Percentiles rank a stretch among this genome's conserved stretches.
Conservation (phyloP, 768 basidiomycete genomes). For the Hysterangium stoloniferum region DNA sequence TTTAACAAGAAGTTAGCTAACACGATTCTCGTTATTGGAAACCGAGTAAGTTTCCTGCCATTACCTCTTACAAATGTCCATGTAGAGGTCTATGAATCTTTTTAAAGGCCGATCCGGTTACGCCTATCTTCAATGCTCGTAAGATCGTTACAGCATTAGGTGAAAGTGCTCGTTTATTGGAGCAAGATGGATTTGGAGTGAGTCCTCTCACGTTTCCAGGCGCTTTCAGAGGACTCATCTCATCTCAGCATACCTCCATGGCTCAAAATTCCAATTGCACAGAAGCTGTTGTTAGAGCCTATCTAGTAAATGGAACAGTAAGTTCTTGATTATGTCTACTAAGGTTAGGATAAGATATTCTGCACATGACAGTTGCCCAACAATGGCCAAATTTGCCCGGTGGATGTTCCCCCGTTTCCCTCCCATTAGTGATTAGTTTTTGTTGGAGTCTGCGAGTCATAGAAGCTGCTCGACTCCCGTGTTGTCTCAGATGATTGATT, state of each 20-base stretch:
- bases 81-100: background rate
- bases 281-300: background rate
- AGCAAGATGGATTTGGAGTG: conserved; percentile 24
- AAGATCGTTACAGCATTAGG: conserved; percentile 17
- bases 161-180: conserved; percentile 20
- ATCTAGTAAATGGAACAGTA: conserved; percentile 7
- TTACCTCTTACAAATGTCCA: conserved; percentile 5
- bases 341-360: no score
- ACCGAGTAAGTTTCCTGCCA: conserved; percentile 8
- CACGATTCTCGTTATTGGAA: conserved; percentile 16
- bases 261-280: conserved; percentile 6
- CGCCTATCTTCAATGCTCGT: conserved; percentile 21
- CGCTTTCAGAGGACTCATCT: background rate
- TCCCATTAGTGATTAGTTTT: no score
- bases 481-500: no score
- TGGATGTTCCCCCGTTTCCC: no score
- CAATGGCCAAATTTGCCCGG: no score
- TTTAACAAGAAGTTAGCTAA: conserved; percentile 15
- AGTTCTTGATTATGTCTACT: no score
- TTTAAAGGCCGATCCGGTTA: conserved; percentile 18
- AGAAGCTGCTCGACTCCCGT: no score
- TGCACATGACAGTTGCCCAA: no score
- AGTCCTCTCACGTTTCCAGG: conserved; percentile 1
- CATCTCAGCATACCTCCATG: conserved; percentile 5
- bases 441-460: no score